phyloP scores from a whole-genome alignment of 768 basidiomycete genomes.

The Russula sp. region DNA sequence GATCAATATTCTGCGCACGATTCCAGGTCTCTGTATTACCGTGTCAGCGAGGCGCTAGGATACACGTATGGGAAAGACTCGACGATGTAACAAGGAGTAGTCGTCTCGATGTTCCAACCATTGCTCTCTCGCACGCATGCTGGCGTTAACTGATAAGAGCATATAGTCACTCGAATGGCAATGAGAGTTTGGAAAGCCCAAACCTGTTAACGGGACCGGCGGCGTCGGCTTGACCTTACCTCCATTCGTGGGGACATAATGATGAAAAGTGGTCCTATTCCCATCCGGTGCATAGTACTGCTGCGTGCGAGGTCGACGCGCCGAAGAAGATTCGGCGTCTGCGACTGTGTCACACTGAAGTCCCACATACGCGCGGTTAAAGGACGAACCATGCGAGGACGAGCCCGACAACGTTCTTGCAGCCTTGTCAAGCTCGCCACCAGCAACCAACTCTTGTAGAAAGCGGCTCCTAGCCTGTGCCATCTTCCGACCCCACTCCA shows the following conservation, averaged over 20 bases:
- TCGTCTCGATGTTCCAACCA: constrained; percentile 20
- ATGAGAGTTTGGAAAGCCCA: constrained; percentile 3
- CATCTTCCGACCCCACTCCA: constrained; percentile 75
- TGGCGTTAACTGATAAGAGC: constrained; percentile 16
- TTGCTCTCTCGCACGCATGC: constrained; percentile 12
- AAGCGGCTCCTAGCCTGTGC: constrained; percentile 64
- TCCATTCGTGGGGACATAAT: constrained; percentile 23
- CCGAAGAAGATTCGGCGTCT: constrained; percentile 18
- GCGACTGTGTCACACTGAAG: background rate
- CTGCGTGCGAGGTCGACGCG: constrained; percentile 20
- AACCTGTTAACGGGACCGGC: constrained; percentile 18
- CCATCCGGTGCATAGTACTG: constrained; percentile 21
- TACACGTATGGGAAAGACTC: constrained; percentile 1
- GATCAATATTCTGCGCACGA: constrained; percentile 53
- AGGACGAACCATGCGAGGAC: constrained; percentile 21
- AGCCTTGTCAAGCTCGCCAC: constrained; percentile 35
- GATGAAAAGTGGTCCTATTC: constrained; percentile 24
- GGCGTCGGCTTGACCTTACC: constrained; percentile 15
- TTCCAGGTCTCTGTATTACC: constrained; percentile 63
- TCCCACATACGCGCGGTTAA: background rate
- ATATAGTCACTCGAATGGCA: constrained; percentile 1
- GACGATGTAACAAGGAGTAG: constrained; percentile 44
- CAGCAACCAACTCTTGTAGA: constrained; percentile 58
- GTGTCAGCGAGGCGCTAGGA: constrained; percentile 13
- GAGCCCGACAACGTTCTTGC: constrained; percentile 26